Evolutionary conservation across 139 green algal genomes (phyloP).

Genomic region (Chlamydomonas incerta): DNA sequence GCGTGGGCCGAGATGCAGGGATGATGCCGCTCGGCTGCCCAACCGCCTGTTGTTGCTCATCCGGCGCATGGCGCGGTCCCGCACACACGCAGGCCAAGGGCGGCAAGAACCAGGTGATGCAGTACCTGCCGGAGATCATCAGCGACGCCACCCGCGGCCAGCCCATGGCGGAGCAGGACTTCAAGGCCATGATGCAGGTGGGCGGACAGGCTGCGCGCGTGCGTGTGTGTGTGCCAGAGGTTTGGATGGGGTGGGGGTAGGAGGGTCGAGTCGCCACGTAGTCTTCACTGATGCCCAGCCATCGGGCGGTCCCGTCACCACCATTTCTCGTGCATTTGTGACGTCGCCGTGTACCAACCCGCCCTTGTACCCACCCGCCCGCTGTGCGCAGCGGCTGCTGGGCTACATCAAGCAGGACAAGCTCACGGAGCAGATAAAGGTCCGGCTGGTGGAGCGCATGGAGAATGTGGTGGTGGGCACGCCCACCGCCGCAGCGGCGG

Average conservation of each 20-base stretch:
- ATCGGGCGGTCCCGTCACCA: too few species aligned
- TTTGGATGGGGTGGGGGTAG: too few species aligned
- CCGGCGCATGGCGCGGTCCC: too few species aligned
- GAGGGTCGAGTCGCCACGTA: not conserved
- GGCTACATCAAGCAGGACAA: conserved; percentile 90
- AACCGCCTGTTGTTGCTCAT: too few species aligned
- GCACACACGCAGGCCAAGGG: conserved; percentile 24
- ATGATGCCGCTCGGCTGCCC: too few species aligned
- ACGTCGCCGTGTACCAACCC: too few species aligned
- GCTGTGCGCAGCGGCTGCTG: conserved; percentile 64
- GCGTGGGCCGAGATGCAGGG: too few species aligned
- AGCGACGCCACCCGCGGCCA: conserved; percentile 69
- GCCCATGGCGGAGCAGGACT: conserved; percentile 60
- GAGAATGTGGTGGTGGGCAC: conserved; percentile 35
- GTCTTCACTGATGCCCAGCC: too few species aligned
- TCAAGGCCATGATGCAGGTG: conserved; percentile 78
- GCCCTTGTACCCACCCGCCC: too few species aligned
- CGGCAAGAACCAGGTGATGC: conserved; percentile 87
- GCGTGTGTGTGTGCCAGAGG: too few species aligned
- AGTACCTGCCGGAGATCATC: conserved; percentile 95
- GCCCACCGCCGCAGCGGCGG: not conserved
- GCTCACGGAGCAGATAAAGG: conserved; percentile 80
- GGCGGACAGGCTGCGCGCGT: not conserved
- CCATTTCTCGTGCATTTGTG: too few species aligned
- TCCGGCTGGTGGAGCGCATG: conserved; percentile 84